These are phyloP conservation scores for Candida cerambycidarum DNA, from an alignment of 805 yeast genomes.

Conservation along the genomic window DNA sequence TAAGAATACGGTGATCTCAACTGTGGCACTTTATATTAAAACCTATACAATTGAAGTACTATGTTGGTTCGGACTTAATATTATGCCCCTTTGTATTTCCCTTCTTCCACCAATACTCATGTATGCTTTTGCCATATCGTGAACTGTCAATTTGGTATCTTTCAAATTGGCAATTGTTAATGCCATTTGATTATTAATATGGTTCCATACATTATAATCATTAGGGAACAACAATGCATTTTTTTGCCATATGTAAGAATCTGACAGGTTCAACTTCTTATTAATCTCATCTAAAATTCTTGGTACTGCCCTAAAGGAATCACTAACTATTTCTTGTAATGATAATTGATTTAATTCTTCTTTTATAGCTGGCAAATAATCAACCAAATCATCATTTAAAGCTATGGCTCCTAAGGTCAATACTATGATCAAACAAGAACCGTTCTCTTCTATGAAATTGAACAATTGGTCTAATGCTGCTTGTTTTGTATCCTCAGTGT, in stretches of 20 bases:
- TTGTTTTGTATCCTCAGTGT: slow-evolving; percentile 72
- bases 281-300: slow-evolving; percentile 54
- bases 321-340: slow-evolving; percentile 47
- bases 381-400: slow-evolving; percentile 58
- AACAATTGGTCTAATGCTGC: slow-evolving; percentile 86
- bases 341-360: slow-evolving; percentile 62
- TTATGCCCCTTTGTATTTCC: slow-evolving; percentile 65
- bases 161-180: slow-evolving; percentile 55
- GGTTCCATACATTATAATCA: slow-evolving; percentile 66
- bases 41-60: too few relatives aligned
- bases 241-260: slow-evolving; percentile 54
- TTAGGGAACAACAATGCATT: slow-evolving; percentile 74
- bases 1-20: too few relatives aligned
- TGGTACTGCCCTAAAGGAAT: slow-evolving; percentile 57
- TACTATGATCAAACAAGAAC: slow-evolving; percentile 65
- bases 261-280: slow-evolving; percentile 29
- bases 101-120: slow-evolving; percentile 47
- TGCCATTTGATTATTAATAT: slow-evolving; percentile 56
- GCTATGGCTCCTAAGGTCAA: slow-evolving; percentile 79
- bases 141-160: slow-evolving; percentile 50
- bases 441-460: slow-evolving; percentile 58
- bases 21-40: too few relatives aligned
- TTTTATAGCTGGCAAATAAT: slow-evolving; percentile 60
- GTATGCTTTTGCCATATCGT: slow-evolving; percentile 53
- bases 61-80: slow-evolving; percentile 61